A percentile compares a stretch with the other conserved stretches of the same genome.
Conservation (phyloP, 1,284 basidiomycete genomes). For the Fomitopsis betulina region DNA sequence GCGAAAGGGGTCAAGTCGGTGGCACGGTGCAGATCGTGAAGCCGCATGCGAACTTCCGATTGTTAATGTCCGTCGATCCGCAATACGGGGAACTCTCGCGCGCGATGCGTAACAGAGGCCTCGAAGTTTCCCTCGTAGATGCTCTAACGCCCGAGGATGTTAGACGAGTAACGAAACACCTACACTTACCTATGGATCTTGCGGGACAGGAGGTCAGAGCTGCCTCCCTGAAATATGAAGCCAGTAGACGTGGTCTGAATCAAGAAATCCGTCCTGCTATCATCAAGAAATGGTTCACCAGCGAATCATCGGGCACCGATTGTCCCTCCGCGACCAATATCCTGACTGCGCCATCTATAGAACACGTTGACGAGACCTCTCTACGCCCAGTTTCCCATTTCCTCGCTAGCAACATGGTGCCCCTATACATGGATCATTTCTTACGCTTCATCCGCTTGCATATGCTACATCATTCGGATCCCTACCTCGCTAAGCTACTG, state of each 20-base stretch:
- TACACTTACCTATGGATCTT: constrained; percentile 38
- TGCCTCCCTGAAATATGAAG: constrained; percentile 26
- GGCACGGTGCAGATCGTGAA: constrained; percentile 72
- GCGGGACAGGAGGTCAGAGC: constrained; percentile 12
- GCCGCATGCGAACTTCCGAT: constrained; percentile 87
- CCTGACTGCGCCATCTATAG: constrained; percentile 30
- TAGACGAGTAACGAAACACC: constrained; percentile 40
- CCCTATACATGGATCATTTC: constrained; percentile 9
- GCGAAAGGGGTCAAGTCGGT: constrained; percentile 84
- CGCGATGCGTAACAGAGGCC: constrained; percentile 97
- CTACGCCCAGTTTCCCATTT: constrained; percentile 13
- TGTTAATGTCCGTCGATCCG: constrained; percentile 95
- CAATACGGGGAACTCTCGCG: constrained; percentile 91
- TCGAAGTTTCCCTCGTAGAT: constrained; percentile 69
- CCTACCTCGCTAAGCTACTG: background rate
- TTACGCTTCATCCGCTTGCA: constrained; percentile 11
- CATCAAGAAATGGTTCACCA: constrained; percentile 17
- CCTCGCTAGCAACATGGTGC: constrained; percentile 7
- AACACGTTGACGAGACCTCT: background rate
- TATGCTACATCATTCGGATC: background rate
- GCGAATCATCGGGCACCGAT: constrained; percentile 42
- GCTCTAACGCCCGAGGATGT: constrained; percentile 40
- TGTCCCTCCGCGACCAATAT: constrained; percentile 39
- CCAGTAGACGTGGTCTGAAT: constrained; percentile 33
- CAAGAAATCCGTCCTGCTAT: background rate